phyloP scores from a whole-genome alignment of 441 rosid species.

The Isatis lusitanica region DNA sequence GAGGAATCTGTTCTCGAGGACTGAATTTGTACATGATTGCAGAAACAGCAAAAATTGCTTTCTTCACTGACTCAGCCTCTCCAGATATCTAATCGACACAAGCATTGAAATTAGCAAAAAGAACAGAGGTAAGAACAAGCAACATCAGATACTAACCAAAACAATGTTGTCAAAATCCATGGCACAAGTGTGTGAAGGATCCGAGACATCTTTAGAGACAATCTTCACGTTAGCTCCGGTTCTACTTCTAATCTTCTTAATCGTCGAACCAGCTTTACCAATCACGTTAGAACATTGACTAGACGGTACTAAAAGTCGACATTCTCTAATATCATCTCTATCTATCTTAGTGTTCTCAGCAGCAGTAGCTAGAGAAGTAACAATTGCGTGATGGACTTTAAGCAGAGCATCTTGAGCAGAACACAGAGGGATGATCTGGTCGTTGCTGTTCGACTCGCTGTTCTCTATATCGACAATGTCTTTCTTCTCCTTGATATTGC shows the following conservation, averaged over 20 bases:
- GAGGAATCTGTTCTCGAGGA: conserved; percentile 87
- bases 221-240: conserved; percentile 68
- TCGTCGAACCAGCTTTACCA: conserved; percentile 82
- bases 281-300: conserved; percentile 93
- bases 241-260: conserved; percentile 79
- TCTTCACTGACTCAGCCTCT: conserved; percentile 75
- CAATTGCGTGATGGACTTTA: conserved; percentile 70
- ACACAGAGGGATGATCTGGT: conserved; percentile 52
- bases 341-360: conserved; percentile 54
- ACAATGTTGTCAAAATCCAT: conserved; percentile 91
- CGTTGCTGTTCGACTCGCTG: conserved; percentile 41
- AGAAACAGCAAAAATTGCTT: conserved; percentile 82
- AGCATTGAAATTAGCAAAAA: not conserved
- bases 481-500: conserved; percentile 68
- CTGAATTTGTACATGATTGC: conserved; percentile 86
- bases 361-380: conserved; percentile 51
- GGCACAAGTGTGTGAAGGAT: conserved; percentile 88
- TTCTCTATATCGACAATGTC: conserved; percentile 63
- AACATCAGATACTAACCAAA: conserved; percentile 48
- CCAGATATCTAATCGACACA: conserved; percentile 62
- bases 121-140: not conserved
- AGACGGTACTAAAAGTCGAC: conserved; percentile 81
- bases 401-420: conserved; percentile 92
- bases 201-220: conserved; percentile 70
- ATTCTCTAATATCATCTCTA: conserved; percentile 68